Evolutionary conservation across 805 yeast species (phyloP), one percentile per base, ranked within the genome.

Genomic region (Ogataea methanolica): DNA sequence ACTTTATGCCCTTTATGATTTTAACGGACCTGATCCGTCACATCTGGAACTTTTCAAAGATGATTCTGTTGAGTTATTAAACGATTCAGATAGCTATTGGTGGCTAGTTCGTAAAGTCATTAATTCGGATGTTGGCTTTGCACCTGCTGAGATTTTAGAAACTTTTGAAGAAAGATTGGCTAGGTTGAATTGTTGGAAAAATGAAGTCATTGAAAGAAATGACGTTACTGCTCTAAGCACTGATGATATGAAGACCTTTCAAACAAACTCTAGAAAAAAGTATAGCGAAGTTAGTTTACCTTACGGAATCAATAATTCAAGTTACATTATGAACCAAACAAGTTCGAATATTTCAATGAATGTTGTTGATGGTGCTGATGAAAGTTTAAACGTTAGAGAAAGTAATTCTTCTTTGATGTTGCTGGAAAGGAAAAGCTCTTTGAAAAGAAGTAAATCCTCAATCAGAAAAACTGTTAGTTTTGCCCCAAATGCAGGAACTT

Each of bases 81-180:
- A 89, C 61, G 99, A 94, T 61, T 83, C 86, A 42, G 97, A 94
- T 67, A 78, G 88, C 51, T 94, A 94, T 68, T 94, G 99, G 99
- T 94, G 99, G 98, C 72, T 92, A 11, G 92, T 94, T 29, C 65
- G 71, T 29, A 74, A 77, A 48, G 48, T 70, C 41, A 60, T 65
- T 14, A 70, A 68, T 50, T 52, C 49, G 11, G 57, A 52, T 50
- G 82, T 92, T 45, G 99, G 99, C 1, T 94, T 91, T 71, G 95
- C 95, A 2, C 99, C 99, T 1, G 98, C 97, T 1, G 99, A 94
- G 64, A 81, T 94, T 48, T 70, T 94, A 35, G 99, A 94, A 66
- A 88, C 96, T 0, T 90, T 88, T 51, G 85, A 82, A 41, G 99
- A 94, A 67, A 73, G 98, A 49, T 68, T 94, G 45, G 99, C 99